Evolutionary conservation across 257 asterid species (phyloP).

Genomic region (Solanum phureja): DNA sequence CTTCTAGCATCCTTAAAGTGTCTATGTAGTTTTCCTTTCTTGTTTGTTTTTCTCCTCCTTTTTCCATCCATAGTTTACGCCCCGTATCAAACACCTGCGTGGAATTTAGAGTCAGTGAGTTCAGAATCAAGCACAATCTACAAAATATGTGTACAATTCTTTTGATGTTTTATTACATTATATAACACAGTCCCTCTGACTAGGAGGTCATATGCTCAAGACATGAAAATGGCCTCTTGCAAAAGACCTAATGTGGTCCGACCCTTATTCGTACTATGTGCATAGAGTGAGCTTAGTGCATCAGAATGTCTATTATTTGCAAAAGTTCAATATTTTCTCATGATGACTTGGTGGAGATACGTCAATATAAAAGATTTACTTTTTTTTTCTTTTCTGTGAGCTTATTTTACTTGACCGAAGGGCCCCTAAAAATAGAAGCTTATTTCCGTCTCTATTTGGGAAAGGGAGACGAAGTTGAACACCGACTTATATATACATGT

Average conservation of each 20-base stretch:
- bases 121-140: neutral
- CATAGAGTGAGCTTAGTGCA: neutral
- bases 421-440: neutral
- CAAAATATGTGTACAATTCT: too few species aligned
- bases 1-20: slow-evolving; percentile 21
- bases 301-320: neutral
- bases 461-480: neutral
- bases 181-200: too few species aligned
- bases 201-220: too few species aligned
- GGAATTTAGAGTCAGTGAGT: neutral
- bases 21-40: slow-evolving; percentile 20
- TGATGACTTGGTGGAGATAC: neutral
- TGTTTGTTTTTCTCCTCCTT: slow-evolving; percentile 30
- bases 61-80: slow-evolving; percentile 13
- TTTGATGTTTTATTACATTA: neutral
- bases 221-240: neutral
- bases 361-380: neutral
- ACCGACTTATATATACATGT: neutral
- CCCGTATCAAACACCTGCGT: slow-evolving; percentile 12
- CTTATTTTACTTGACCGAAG: neutral
- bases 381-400: neutral
- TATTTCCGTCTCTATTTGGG: neutral
- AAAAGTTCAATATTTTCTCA: neutral
- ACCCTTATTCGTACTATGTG: neutral
- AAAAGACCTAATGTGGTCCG: neutral